Evolutionary conservation across 2,329 filamentous ascomycete species (phyloP), one percentile per base, ranked within the genome.

Genomic region (Aspergillus transmontanensis): DNA sequence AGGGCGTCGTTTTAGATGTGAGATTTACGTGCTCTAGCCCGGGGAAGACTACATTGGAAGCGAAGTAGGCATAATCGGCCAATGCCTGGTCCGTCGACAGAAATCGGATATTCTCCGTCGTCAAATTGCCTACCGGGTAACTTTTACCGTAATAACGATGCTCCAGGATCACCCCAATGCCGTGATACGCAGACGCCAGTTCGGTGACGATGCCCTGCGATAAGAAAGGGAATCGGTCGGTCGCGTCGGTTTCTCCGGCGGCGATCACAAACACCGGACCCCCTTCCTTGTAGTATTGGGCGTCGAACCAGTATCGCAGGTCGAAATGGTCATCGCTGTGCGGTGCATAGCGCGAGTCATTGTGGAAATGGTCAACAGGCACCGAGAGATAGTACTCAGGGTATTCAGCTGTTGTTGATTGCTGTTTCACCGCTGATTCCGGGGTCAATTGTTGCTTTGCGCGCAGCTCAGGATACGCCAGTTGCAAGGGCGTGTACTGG

Each of bases 101-200:
- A 81, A 95, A 96, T 3, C 93, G 89, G 66, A 96, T 79, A 69
- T 86, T 94, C 73, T 90, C 80, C 0, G 87, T 89, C 0, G 85
- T 85, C 23, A 94, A 82, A 71, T 94, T 85, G 1, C 83, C 75
- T 0, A 86, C 86, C 0, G 92, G 92, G 60, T 89, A 88, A 73
- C 90, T 94, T 14, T 83, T 84, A 61, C 93, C 93, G 73, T 96
- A 96, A 82, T 96, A 96, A 34, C 93, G 87, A 73, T 96, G 93
- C 79, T 96, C 93, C 3, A 96, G 84, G 54, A 96, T 86, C 2
- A 96, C 90, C 3, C 89, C 92, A 30, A 96, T 79, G 1, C 93
- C 93, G 61, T 88, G 81, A 0, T 90, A 92, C 0, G 89, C 90
- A 69, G 89, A 81, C 4, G 89, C 85, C 21, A 96, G 82, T 67